These are phyloP conservation scores for Termitomyces sp. DNA, from an alignment of 768 basidiomycete genomes.

Conservation along the genomic window DNA sequence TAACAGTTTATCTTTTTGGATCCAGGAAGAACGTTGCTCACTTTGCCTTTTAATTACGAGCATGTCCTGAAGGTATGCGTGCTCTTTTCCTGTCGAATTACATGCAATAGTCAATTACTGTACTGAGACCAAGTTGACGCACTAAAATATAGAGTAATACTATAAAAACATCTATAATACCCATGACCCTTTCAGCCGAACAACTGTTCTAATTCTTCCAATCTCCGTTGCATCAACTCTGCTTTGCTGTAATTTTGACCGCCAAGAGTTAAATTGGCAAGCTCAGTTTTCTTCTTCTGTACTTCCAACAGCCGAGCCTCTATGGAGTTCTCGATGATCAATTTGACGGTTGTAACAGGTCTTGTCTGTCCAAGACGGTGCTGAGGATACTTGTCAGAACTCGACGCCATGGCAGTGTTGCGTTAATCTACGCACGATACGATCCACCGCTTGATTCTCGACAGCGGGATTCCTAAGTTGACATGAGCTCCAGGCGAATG, in stretches of 20 bases:
- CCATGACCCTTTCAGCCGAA: constrained; percentile 42
- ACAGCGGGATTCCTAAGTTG: constrained; percentile 85
- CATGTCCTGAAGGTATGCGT: neutral
- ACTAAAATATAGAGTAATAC: constrained; percentile 21
- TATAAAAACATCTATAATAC: constrained; percentile 25
- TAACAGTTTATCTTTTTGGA: constrained; percentile 67
- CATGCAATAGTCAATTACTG: constrained; percentile 12
- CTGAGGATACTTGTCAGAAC: constrained; percentile 32
- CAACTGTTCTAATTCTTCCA: constrained; percentile 82
- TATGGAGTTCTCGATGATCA: constrained; percentile 93
- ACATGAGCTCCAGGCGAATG: neutral
- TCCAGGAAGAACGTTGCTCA: constrained; percentile 68
- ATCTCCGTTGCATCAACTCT: constrained; percentile 80
- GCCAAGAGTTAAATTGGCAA: constrained; percentile 93
- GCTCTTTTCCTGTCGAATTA: neutral
- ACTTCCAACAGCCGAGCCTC: constrained; percentile 91
- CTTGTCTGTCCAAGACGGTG: constrained; percentile 95
- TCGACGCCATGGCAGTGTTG: neutral
- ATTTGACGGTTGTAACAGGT: constrained; percentile 87
- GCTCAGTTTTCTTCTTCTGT: constrained; percentile 89
- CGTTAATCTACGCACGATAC: constrained; percentile 63
- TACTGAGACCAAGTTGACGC: constrained; percentile 16
- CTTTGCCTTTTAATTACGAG: constrained; percentile 59
- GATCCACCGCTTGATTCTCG: constrained; percentile 97
- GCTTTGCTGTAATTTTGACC: constrained; percentile 79